Conservation (phyloP, 495 filamentous ascomycete genomes). For the Durotheca rogersii region DNA sequence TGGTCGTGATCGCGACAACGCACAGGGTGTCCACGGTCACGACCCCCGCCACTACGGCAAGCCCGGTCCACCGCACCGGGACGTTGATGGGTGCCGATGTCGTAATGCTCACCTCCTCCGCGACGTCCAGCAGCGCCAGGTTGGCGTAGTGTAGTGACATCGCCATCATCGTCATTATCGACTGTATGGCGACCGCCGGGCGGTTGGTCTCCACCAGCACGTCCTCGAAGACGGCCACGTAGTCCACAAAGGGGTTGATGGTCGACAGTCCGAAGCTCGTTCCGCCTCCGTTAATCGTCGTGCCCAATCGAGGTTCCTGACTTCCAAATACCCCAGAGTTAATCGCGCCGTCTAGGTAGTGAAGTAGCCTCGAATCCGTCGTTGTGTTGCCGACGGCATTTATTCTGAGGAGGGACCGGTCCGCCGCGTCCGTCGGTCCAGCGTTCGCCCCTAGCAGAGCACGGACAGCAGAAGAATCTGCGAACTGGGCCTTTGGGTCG, state of each 20-base stretch:
- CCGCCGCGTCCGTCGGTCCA: not conserved
- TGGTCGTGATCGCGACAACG: not conserved
- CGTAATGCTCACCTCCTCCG: conserved; percentile 7
- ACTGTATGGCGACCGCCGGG: conserved; percentile 3
- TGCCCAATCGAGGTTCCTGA: not conserved
- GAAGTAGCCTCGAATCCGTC: conserved; percentile 1
- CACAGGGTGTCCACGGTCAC: conserved; percentile 1
- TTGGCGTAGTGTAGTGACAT: conserved; percentile 6
- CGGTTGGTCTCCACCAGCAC: conserved; percentile 2
- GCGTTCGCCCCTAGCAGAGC: conserved; percentile 6
- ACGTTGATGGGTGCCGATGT: not conserved
- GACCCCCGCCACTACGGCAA: not conserved
- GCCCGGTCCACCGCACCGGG: conserved; percentile 4
- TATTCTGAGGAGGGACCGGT: conserved; percentile 1
- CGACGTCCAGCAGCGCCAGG: not conserved
- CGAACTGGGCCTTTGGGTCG: not conserved
- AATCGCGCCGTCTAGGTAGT: conserved; percentile 2
- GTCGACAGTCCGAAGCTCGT: conserved; percentile 7
- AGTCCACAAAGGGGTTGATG: conserved; percentile 6
- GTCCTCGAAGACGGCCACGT: not conserved
- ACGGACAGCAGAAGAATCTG: conserved; percentile 3
- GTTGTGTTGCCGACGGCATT: conserved; percentile 4
- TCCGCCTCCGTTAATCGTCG: conserved; percentile 5
- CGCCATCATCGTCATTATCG: conserved; percentile 4
- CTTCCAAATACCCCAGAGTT: conserved; percentile 1